phyloP scores from a whole-genome alignment of 352 stramenopile genomes.

The Achlya hypogyna region DNA sequence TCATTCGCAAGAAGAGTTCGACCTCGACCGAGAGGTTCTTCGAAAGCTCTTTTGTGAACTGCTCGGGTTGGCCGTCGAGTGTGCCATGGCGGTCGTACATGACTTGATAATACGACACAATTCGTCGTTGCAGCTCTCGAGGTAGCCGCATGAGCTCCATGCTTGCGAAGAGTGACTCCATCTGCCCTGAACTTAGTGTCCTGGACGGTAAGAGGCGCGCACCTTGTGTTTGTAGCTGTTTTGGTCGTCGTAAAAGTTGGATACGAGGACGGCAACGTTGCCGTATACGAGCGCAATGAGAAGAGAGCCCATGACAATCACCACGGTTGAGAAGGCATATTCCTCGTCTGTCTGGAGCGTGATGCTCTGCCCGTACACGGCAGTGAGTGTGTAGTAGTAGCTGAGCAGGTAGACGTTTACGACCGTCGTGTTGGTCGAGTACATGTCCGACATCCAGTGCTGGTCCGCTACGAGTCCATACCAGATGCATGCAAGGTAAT shows the following conservation, averaged over 20 bases:
- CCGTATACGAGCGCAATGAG: conserved; percentile 80
- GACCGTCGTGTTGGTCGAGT: conserved; percentile 25
- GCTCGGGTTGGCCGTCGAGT: conserved; percentile 55
- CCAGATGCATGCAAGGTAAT: conserved; percentile 75
- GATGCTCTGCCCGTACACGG: conserved; percentile 74
- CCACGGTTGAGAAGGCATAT: conserved; percentile 58
- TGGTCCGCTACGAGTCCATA: conserved; percentile 51
- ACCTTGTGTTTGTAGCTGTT: conserved; percentile 74
- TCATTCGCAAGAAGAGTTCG: conserved; percentile 71
- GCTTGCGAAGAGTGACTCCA: conserved; percentile 79
- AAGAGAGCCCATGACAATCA: conserved; percentile 63
- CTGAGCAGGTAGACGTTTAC: conserved; percentile 48
- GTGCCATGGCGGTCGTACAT: conserved; percentile 80
- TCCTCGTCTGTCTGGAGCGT: conserved; percentile 53
- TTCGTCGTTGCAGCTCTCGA: conserved; percentile 65
- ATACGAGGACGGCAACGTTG: conserved; percentile 78
- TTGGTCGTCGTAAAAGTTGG: conserved; percentile 78
- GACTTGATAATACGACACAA: conserved; percentile 76
- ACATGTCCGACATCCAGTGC: conserved; percentile 28
- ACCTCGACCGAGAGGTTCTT: conserved; percentile 77
- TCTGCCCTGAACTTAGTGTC: conserved; percentile 23
- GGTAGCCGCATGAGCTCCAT: conserved; percentile 77
- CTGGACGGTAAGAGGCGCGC: too few relatives aligned
- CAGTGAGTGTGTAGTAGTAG: conserved; percentile 53
- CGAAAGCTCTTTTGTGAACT: conserved; percentile 71